A percentile compares a stretch with the other conserved stretches of the same genome.
These are phyloP conservation scores for Colletotrichum incanum DNA, from an alignment of 2,329 filamentous ascomycete genomes.

Conservation along the genomic window DNA sequence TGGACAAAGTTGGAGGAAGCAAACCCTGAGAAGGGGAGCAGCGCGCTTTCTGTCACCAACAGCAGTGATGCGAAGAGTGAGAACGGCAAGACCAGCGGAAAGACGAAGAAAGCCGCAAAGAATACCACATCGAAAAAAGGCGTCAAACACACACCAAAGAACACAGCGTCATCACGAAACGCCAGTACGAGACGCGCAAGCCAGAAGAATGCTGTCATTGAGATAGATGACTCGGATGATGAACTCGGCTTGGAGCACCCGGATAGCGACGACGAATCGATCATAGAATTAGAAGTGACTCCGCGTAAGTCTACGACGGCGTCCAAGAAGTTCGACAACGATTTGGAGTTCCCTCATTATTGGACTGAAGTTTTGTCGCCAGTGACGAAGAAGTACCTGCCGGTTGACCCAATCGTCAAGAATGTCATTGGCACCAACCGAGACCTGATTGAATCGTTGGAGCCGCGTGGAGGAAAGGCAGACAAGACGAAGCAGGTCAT, in stretches of 20 bases:
- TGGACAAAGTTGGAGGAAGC: constrained; percentile 92
- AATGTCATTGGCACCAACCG: constrained; percentile 79
- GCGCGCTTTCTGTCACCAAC: not conserved
- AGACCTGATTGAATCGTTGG: constrained; percentile 81
- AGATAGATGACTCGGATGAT: constrained; percentile 33
- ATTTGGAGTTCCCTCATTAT: constrained; percentile 88
- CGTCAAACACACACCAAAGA: constrained; percentile 17
- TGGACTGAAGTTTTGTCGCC: constrained; percentile 94
- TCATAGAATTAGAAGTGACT: constrained; percentile 68
- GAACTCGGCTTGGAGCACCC: constrained; percentile 55
- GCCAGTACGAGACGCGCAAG: constrained; percentile 17
- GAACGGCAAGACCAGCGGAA: constrained; percentile 27
- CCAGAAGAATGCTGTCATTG: constrained; percentile 18
- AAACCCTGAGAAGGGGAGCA: constrained; percentile 62
- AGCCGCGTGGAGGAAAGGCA: constrained; percentile 86
- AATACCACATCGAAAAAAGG: constrained; percentile 25
- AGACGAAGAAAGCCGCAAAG: constrained; percentile 46
- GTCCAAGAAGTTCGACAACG: constrained; percentile 76
- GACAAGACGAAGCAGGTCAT: constrained; percentile 92
- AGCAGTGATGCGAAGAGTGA: constrained; percentile 40
- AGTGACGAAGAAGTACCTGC: constrained; percentile 82
- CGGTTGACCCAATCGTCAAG: constrained; percentile 83
- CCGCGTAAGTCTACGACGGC: constrained; percentile 56
- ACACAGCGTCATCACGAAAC: constrained; percentile 17
- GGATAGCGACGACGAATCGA: constrained; percentile 72